Conservation (phyloP, 2,329 filamentous ascomycete species). For the Phyllosticta ampelicida region DNA sequence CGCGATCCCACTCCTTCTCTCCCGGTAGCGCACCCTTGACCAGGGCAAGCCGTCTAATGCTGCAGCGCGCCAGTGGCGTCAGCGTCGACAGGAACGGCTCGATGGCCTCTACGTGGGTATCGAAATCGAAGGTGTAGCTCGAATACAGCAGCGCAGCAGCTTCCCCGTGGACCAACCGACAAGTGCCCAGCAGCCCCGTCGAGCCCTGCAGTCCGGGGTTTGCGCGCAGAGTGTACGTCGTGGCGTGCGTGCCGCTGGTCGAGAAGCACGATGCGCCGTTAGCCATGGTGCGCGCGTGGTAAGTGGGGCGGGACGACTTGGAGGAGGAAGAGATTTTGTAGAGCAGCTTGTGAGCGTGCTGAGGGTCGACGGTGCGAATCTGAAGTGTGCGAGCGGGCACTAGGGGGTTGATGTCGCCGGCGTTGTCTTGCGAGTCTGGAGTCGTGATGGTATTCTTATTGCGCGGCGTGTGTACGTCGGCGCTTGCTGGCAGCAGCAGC, state of each 20-base stretch:
- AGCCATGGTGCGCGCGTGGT: slow-evolving; percentile 27
- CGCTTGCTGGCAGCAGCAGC: slow-evolving; percentile 27
- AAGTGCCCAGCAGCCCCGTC: slow-evolving; percentile 32
- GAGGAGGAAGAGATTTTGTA: slow-evolving; percentile 18
- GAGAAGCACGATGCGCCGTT: slow-evolving; percentile 25
- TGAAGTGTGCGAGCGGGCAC: slow-evolving; percentile 26
- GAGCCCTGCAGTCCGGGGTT: slow-evolving; percentile 30
- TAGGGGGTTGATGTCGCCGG: slow-evolving; percentile 21
- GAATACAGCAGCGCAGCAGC: slow-evolving; percentile 47
- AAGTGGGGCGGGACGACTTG: slow-evolving; percentile 24
- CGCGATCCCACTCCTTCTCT: slow-evolving; percentile 44
- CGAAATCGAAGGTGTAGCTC: slow-evolving; percentile 49
- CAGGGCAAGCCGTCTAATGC: slow-evolving; percentile 42
- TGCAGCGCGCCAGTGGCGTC: slow-evolving; percentile 36
- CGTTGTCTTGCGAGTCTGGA: slow-evolving; percentile 31
- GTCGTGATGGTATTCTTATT: background rate
- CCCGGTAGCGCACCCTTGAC: slow-evolving; percentile 46
- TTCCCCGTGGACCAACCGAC: slow-evolving; percentile 43
- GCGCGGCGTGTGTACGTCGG: background rate
- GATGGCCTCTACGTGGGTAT: slow-evolving; percentile 48
- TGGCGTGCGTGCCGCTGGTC: slow-evolving; percentile 34
- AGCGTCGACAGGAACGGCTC: slow-evolving; percentile 50
- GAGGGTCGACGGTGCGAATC: slow-evolving; percentile 32
- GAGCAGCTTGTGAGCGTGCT: slow-evolving; percentile 15
- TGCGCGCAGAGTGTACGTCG: slow-evolving; percentile 45